phyloP scores from a whole-genome alignment of 768 basidiomycete species.

The Terana coerulea region DNA sequence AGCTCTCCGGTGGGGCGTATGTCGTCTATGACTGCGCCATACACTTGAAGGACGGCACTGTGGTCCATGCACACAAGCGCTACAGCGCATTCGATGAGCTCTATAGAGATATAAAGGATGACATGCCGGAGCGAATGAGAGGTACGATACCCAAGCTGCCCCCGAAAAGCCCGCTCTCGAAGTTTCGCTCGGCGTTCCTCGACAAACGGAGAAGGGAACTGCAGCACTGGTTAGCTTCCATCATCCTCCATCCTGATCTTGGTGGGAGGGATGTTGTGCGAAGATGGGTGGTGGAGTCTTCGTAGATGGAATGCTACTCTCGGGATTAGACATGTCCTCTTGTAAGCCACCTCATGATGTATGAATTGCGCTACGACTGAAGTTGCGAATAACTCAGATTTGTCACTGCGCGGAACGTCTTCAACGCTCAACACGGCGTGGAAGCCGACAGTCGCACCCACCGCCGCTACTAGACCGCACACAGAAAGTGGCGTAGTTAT shows the following conservation, averaged over 20 bases:
- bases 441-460: too few species aligned
- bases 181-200: slow-evolving; percentile 65
- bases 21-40: slow-evolving; percentile 72
- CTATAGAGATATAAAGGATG: slow-evolving; percentile 40
- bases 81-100: slow-evolving; percentile 65
- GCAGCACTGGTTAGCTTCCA: slow-evolving; percentile 61
- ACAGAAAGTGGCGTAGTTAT: too few species aligned
- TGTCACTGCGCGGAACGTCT: too few species aligned
- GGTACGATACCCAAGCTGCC: slow-evolving; percentile 56
- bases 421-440: too few species aligned
- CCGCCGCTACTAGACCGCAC: too few species aligned
- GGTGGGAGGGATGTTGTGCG: slow-evolving; percentile 58
- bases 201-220: slow-evolving; percentile 56
- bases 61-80: slow-evolving; percentile 62
- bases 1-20: slow-evolving; percentile 52
- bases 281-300: slow-evolving; percentile 52
- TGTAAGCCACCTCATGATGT: too few species aligned
- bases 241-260: slow-evolving; percentile 68
- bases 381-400: too few species aligned
- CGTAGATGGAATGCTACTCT: too few species aligned
- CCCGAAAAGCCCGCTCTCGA: slow-evolving; percentile 64
- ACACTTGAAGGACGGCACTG: slow-evolving; percentile 63
- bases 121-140: slow-evolving; percentile 50
- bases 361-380: too few species aligned
- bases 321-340: too few species aligned